Evolutionary conservation across 2,329 filamentous ascomycete species (phyloP).

Genomic region (Tolypocladium ovalisporum): DNA sequence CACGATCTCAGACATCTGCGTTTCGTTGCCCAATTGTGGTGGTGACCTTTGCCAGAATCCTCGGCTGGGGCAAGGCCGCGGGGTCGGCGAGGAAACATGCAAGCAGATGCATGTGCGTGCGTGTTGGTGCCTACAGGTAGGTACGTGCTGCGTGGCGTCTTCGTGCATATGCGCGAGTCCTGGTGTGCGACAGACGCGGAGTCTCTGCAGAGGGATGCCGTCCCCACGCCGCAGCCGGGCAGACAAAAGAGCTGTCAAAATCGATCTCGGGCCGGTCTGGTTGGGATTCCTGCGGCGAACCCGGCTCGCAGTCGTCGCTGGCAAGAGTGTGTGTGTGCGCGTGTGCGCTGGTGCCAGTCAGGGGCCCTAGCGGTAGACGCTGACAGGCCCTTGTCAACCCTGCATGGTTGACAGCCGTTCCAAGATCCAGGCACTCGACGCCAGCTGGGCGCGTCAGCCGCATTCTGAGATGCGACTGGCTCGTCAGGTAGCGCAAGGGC

Average conservation of each 20-base stretch:
- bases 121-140: not conserved
- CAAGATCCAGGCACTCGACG: constrained; percentile 3
- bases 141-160: not conserved
- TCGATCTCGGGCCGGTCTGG: not conserved
- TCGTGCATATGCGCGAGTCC: not conserved
- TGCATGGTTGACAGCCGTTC: constrained; percentile 8
- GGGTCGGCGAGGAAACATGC: not conserved
- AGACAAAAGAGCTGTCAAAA: constrained; percentile 1
- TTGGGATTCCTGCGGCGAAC: not conserved
- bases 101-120: not conserved
- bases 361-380: not conserved
- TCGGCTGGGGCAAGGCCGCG: not conserved
- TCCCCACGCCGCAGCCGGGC: not conserved
- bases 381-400: constrained; percentile 5
- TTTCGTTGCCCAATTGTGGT: not conserved
- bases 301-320: not conserved
- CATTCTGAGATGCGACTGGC: constrained; percentile 22
- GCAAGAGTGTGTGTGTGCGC: not conserved
- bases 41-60: not conserved
- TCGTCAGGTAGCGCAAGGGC: constrained; percentile 15
- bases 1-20: not conserved
- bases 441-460: constrained; percentile 13
- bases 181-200: not conserved
- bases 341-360: not conserved
- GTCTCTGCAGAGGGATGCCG: not conserved